phyloP scores from a whole-genome alignment of 2,329 filamentous ascomycete genomes.

The Bipolaris victoriae region DNA sequence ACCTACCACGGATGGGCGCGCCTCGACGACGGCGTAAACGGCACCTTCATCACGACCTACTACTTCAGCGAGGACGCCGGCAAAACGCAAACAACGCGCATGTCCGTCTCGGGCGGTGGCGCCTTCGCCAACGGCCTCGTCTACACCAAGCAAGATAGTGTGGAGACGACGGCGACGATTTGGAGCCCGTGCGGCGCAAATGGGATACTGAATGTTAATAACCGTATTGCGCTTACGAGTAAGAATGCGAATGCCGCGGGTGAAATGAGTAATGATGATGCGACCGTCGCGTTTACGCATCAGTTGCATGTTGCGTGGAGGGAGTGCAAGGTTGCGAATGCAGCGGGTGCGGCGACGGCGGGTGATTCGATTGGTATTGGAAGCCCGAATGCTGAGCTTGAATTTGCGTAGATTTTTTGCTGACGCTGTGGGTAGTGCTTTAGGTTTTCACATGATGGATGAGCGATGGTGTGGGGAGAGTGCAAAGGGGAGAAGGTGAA shows the following conservation, averaged over 20 bases:
- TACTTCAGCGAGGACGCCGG: conserved; percentile 47
- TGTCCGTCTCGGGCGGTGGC: conserved; percentile 40
- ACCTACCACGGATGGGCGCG: conserved; percentile 48
- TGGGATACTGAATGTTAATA: conserved; percentile 45
- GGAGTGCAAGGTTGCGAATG: conserved; percentile 24
- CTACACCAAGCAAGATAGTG: conserved; percentile 55
- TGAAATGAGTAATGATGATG: conserved; percentile 44
- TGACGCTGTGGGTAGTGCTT: neutral
- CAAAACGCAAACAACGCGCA: conserved; percentile 38
- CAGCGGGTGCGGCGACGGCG: conserved; percentile 14
- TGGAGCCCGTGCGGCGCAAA: conserved; percentile 45
- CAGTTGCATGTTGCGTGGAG: conserved; percentile 45
- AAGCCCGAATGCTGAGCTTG: conserved; percentile 26
- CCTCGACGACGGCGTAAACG: conserved; percentile 43
- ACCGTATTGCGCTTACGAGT: conserved; percentile 37
- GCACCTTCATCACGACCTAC: conserved; percentile 45
- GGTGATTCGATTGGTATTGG: conserved; percentile 36
- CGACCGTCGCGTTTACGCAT: conserved; percentile 45
- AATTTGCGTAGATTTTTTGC: conserved; percentile 4
- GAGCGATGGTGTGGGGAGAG: neutral
- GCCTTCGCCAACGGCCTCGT: conserved; percentile 50
- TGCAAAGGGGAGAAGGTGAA: too few relatives aligned
- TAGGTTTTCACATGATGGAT: neutral
- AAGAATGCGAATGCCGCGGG: conserved; percentile 30
- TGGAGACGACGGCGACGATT: conserved; percentile 43